phyloP scores from a whole-genome alignment of 73 alveolate genomes.

The Uronychia binucleata region DNA sequence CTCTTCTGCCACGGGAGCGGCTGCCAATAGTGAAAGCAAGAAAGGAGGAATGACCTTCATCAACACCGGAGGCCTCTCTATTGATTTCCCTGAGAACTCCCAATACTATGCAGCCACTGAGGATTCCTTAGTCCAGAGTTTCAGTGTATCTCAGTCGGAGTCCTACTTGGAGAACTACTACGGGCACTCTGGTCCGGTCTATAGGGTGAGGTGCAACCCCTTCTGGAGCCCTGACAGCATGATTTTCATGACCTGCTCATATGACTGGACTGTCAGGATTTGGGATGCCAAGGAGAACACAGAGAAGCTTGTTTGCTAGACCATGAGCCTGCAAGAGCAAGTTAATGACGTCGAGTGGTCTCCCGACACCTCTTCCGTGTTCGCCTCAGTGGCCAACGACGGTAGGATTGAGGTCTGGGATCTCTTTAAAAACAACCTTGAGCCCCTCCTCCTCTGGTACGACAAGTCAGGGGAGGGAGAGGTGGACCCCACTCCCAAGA shows the following conservation, averaged over 20 bases:
- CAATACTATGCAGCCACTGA: slow-evolving; percentile 96
- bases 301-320: slow-evolving; percentile 57
- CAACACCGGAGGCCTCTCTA: slow-evolving; percentile 81
- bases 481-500: slow-evolving; percentile 80
- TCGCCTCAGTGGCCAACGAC: slow-evolving; percentile 97
- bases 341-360: slow-evolving; percentile 97
- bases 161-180: slow-evolving; percentile 90
- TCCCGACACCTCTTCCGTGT: slow-evolving; percentile 92
- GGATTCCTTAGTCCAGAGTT: slow-evolving; percentile 95
- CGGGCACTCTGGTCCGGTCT: slow-evolving; percentile 99
- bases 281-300: slow-evolving; percentile 94
- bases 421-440: slow-evolving; percentile 83
- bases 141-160: slow-evolving; percentile 93
- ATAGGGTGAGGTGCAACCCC: slow-evolving; percentile 96
- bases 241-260: slow-evolving; percentile 94
- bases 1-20: slow-evolving; percentile 66
- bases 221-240: slow-evolving; percentile 82
- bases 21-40: slow-evolving; percentile 58
- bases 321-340: slow-evolving; percentile 85
- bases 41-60: slow-evolving; percentile 92
- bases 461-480: slow-evolving; percentile 62
- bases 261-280: slow-evolving; percentile 97
- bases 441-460: slow-evolving; percentile 58
- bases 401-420: slow-evolving; percentile 99
- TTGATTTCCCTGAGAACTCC: slow-evolving; percentile 90